Evolutionary conservation across 108 stramenopile species (phyloP), one percentile per base, ranked within the genome.

Genomic region (Nitzschia palea): DNA sequence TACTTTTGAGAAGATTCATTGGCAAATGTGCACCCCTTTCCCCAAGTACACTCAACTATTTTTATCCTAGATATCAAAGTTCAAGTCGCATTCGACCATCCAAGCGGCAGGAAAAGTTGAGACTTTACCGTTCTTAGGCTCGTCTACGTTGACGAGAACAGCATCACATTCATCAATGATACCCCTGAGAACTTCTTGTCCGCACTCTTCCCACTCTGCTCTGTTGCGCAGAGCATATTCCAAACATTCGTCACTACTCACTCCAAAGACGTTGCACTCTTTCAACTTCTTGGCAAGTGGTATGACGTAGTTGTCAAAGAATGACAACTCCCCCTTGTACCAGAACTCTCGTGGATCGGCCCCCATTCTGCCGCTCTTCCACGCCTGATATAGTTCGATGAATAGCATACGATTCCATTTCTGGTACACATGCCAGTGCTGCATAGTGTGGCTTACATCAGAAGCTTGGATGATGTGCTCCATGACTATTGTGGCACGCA

Each of bases 341-440:
- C 77, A 78, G 34, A 18, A 29, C 23, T 26, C 25, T 3, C 78
- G 42, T 25, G 86, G 86, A 67, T 86, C 69, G 33, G 55, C 77
- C 9, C 77, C 82, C 29, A 56, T 74, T 20, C 81, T 43, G 2
- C 80, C 78, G 3, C 50, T 44, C 23, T 57, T 33, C 62, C 70
- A 84, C 0, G 86, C 86, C 20, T 55, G 54, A 43, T 80, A 78
- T 5, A 77, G 48, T 62, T 86, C 86, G 34, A 76, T 62, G 55
- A 73, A 86, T 1, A 81, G 52, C 33, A 65, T 68, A 40, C 76
- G 25, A 26, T 52, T 52, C 51, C 51, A 52, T 72, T 67, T 23
- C 67, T 26, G 23, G 51, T 52, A 52, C 20, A 52, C 25, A 26
- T 52, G 51, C 51, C 51, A 52, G 51, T 52, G 51, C 25, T 52